Conservation (phyloP, 2,329 filamentous ascomycete species). For the Fusarium sp. region DNA sequence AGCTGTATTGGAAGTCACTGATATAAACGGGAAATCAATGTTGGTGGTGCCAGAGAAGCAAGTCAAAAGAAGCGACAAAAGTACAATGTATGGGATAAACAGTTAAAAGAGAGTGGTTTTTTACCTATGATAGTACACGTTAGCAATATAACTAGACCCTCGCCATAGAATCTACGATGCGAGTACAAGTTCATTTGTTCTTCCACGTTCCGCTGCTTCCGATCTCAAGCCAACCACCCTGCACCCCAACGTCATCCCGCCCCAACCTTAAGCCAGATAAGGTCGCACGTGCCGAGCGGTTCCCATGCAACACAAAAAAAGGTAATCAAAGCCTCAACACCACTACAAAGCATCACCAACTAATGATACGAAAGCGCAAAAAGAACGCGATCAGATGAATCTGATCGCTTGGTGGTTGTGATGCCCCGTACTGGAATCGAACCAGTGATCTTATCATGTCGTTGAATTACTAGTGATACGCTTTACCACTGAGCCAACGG, state of each 20-base stretch:
- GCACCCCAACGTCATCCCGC: not conserved
- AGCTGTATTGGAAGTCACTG: not conserved
- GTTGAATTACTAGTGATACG: conserved; percentile 36
- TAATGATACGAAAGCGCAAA: not conserved
- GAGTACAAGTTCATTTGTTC: not conserved
- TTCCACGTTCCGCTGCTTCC: not conserved
- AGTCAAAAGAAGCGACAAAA: not conserved
- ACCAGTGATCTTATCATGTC: conserved; percentile 37
- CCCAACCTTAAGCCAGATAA: conserved; percentile 23
- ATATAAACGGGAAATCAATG: not conserved
- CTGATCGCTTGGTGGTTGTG: accelerated
- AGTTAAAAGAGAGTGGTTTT: not conserved
- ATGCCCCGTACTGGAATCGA: conserved; percentile 37
- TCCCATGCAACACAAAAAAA: not conserved
- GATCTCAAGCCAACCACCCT: not conserved
- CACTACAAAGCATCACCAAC: not conserved
- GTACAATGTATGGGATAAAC: not conserved
- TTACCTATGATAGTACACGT: not conserved
- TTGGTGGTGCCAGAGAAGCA: not conserved
- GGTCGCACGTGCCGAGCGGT: conserved; percentile 8
- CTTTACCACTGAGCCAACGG: conserved; percentile 38
- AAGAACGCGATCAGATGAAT: not conserved
- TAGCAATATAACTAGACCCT: not conserved
- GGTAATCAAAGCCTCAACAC: not conserved
- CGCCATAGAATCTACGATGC: not conserved